Evolutionary conservation across 345 rosid genomes (phyloP).

Genomic region (Hirschfeldia incana): DNA sequence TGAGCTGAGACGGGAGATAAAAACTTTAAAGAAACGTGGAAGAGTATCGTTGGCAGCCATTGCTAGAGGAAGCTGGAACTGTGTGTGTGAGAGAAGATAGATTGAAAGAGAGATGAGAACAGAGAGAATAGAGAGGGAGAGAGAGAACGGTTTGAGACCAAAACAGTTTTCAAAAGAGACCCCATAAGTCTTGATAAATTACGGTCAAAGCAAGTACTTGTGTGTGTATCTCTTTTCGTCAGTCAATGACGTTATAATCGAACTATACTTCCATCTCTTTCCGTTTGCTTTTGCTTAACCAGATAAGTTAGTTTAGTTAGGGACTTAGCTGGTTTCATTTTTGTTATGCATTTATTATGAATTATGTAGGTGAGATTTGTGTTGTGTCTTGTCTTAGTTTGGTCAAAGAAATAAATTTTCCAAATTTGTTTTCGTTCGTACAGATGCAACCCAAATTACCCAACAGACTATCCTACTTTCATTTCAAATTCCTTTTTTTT

Average conservation of each 20-base stretch:
- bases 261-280: neutral
- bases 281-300: neutral
- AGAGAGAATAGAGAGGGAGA: neutral
- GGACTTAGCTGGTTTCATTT: neutral
- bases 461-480: neutral
- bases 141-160: neutral
- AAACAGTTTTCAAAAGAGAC: neutral
- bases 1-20: conserved; percentile 3
- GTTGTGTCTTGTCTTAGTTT: neutral
- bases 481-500: too few species aligned
- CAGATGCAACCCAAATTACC: neutral
- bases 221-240: neutral
- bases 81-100: neutral
- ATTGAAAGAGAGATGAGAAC: neutral
- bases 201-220: neutral
- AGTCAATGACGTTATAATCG: neutral
- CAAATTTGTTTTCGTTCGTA: neutral
- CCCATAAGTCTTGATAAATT: neutral
- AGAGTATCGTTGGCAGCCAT: neutral
- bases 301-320: neutral
- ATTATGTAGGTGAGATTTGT: neutral
- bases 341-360: neutral
- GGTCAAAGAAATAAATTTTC: neutral
- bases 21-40: conserved; percentile 23
- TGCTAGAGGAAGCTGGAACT: neutral